Base-by-base conservation (phyloP, 257 asterid genomes). In the Sherardia arvensis region DNA sequence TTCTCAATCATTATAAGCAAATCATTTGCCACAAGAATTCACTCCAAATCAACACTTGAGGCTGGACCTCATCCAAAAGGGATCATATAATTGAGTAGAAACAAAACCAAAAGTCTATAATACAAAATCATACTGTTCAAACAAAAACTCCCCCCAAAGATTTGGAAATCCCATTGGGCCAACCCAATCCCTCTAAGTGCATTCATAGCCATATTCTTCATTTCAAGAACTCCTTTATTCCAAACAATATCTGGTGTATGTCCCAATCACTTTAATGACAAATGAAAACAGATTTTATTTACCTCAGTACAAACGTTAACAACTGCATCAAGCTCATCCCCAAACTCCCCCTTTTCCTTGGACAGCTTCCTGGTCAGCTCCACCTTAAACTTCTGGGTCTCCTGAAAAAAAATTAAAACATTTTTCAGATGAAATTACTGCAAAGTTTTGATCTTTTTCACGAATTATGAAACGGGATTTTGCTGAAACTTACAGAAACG, bases 321-420 rank as follows among this genome's bases (percentile, higher is more conserved):
- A 54, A 83, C 89, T 32, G 61, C 75, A 51, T 66, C 82, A 53
- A 88, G 83, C 53, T 85, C 83, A 47, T 71, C 47, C 1, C 96
- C 87, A 63, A 68, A 79, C 4, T 74, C 71, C 18, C 63, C 87
- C 45, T 71, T 81, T n/a, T 85, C 87, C 72, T 48, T 74, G 1
- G 78, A 75, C 51, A 88, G 75, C 62, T 64, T 77, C 81, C 67
- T 74, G 77, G 68, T 56, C 36, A 88, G 70, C 76, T 77, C 89
- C 53, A 66, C 69, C 78, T 63, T 81, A 59, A 88, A 88, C 80
- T 77, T 88, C 74, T 33, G n/a, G 0, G 91, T 78, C 80, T 83
- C 87, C 89, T 83, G 20, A 34, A 65, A 53, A 29, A 6, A 1
- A 0, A 34, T 36, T 21, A 62, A 47, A 30, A n/a, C n/a, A n/a